A percentile compares a stretch with the other conserved stretches of the same genome.
Conservation (phyloP, 345 rosid species). For the Eucalyptus cloeziana region DNA sequence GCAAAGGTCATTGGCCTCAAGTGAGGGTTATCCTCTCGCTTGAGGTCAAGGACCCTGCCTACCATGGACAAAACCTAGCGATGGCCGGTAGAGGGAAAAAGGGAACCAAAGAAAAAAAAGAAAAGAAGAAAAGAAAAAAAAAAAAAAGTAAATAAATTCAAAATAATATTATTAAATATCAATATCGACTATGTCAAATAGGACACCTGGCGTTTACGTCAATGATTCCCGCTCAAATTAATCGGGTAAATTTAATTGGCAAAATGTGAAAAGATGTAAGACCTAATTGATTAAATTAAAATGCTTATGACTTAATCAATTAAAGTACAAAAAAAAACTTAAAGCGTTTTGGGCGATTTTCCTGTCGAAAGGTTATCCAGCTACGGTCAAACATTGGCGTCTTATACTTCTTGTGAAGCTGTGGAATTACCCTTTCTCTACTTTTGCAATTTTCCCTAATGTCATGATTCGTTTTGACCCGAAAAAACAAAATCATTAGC, state of each 20-base stretch:
- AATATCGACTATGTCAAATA: rapidly evolving
- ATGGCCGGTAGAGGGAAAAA: rapidly evolving
- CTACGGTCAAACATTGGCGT: not conserved
- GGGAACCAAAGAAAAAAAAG: too few relatives aligned
- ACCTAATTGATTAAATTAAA: too few relatives aligned
- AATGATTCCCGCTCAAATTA: rapidly evolving
- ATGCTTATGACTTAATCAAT: rapidly evolving
- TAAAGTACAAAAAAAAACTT: too few relatives aligned
- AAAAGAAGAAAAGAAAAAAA: too few relatives aligned
- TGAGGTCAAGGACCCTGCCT: not conserved
- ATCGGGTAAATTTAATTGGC: rapidly evolving
- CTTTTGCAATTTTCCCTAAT: not conserved
- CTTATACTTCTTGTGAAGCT: not conserved
- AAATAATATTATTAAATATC: rapidly evolving
- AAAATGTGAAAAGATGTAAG: too few relatives aligned
- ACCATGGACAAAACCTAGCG: not conserved
- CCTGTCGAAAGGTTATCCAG: not conserved
- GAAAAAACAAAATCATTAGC: not conserved
- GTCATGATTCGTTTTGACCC: not conserved
- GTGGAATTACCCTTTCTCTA: not conserved
- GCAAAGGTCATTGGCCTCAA: too few relatives aligned
- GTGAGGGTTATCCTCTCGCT: too few relatives aligned
- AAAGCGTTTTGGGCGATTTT: not conserved
- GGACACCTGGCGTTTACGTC: rapidly evolving
- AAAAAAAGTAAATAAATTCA: too few relatives aligned